phyloP scores from a whole-genome alignment of 805 yeast genomes.

The Pichia manshurica region DNA sequence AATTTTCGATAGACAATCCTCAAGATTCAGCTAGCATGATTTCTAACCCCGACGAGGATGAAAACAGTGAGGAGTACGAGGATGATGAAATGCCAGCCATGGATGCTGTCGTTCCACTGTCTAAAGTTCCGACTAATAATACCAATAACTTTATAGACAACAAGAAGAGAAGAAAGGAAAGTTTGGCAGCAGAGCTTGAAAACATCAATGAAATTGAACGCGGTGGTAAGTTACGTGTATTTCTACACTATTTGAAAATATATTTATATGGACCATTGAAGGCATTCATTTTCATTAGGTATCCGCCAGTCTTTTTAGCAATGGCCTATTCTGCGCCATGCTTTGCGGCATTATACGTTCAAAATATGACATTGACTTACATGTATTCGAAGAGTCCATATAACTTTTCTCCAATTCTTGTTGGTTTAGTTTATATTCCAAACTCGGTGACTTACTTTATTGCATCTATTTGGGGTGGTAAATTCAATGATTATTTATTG shows the following conservation, averaged over 20 bases:
- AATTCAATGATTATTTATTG: slow-evolving; percentile 65
- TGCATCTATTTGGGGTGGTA: slow-evolving; percentile 77
- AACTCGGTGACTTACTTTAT: slow-evolving; percentile 71
- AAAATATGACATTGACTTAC: slow-evolving; percentile 68
- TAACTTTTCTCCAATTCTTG: slow-evolving; percentile 55
- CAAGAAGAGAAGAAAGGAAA: slow-evolving; percentile 18
- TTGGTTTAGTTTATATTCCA: slow-evolving; percentile 77
- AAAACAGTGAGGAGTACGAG: not conserved
- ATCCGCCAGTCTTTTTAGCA: slow-evolving; percentile 71
- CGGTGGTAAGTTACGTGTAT: slow-evolving; percentile 16
- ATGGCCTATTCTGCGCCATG: slow-evolving; percentile 64
- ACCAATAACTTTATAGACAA: slow-evolving; percentile 19
- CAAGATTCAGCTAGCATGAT: not conserved
- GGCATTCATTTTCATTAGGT: slow-evolving; percentile 52
- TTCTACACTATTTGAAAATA: slow-evolving; percentile 35
- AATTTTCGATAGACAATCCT: not conserved
- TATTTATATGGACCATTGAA: slow-evolving; percentile 54
- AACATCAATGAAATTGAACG: slow-evolving; percentile 18
- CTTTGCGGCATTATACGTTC: slow-evolving; percentile 63
- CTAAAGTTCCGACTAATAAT: slow-evolving; percentile 27
- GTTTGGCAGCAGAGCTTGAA: slow-evolving; percentile 17
- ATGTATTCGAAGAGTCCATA: slow-evolving; percentile 62
- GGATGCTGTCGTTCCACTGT: slow-evolving; percentile 33
- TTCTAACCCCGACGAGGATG: not conserved
- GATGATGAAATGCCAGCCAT: slow-evolving; percentile 27